Conservation (phyloP, 345 rosid species). For the Acer saccharum region DNA sequence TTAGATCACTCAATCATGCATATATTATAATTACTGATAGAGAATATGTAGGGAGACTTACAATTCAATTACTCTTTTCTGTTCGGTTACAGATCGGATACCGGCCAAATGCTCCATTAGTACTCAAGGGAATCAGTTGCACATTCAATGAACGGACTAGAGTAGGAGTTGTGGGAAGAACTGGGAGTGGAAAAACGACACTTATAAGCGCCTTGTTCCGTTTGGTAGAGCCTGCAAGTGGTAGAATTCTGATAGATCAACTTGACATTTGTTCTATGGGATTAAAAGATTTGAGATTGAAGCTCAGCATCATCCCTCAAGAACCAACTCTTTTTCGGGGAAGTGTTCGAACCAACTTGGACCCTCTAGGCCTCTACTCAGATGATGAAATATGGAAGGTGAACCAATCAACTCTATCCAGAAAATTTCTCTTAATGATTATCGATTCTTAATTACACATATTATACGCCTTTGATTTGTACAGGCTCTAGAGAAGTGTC, state of each 20-base stretch:
- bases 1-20: background rate
- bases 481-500: slow-evolving; percentile 76
- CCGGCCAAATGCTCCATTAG: slow-evolving; percentile 66
- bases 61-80: background rate
- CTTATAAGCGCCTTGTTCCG: slow-evolving; percentile 87
- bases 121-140: slow-evolving; percentile 77
- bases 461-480: slow-evolving; percentile 8
- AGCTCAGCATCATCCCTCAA: slow-evolving; percentile 96
- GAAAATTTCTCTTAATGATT: background rate
- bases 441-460: background rate
- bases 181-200: slow-evolving; percentile 93
- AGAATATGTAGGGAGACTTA: background rate
- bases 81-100: slow-evolving; percentile 52
- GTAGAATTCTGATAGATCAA: slow-evolving; percentile 68
- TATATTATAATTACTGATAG: background rate
- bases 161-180: slow-evolving; percentile 89
- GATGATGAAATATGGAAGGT: slow-evolving; percentile 89
- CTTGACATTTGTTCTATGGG: slow-evolving; percentile 79
- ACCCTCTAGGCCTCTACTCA: slow-evolving; percentile 75
- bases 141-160: slow-evolving; percentile 71
- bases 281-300: slow-evolving; percentile 78
- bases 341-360: slow-evolving; percentile 77
- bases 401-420: background rate
- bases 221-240: slow-evolving; percentile 78
- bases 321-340: slow-evolving; percentile 90